Conservation (phyloP, 495 filamentous ascomycete genomes). For the Neurospora sp. region DNA sequence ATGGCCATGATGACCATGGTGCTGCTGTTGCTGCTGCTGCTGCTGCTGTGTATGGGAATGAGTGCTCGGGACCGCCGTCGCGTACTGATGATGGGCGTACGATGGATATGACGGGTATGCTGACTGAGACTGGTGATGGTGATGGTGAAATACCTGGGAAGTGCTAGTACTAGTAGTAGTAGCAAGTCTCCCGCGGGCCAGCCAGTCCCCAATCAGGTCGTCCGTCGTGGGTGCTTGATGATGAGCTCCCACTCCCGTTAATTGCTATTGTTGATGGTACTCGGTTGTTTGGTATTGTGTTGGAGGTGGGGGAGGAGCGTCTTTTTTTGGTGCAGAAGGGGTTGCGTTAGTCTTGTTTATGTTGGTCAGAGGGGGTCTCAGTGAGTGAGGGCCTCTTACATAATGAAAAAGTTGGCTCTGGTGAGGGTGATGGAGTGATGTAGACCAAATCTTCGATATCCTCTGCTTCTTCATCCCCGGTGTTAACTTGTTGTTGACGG, state of each 20-base stretch:
- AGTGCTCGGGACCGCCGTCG: not conserved
- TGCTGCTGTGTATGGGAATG: not conserved
- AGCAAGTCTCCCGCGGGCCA: not conserved
- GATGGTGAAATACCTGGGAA: not conserved
- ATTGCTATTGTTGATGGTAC: not conserved
- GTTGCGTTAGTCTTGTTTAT: not conserved
- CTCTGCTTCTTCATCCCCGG: slow-evolving; percentile 6
- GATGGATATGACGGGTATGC: not conserved
- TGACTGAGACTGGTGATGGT: not conserved
- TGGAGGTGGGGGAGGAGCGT: not conserved
- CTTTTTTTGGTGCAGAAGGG: not conserved
- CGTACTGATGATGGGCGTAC: not conserved
- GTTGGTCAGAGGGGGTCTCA: not conserved
- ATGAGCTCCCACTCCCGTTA: not conserved
- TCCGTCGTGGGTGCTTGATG: not conserved
- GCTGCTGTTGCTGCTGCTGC: not conserved
- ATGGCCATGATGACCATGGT: not conserved
- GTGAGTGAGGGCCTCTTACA: slow-evolving; percentile 3
- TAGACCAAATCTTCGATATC: slow-evolving; percentile 18
- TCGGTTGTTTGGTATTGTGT: not conserved
- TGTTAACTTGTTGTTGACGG: not conserved
- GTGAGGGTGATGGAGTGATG: slow-evolving; percentile 15
- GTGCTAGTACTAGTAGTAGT: not conserved
- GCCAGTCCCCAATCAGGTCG: not conserved
- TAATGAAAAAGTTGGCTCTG: not conserved